phyloP scores from a whole-genome alignment of 495 filamentous ascomycete genomes.

The Tuber indicum region DNA sequence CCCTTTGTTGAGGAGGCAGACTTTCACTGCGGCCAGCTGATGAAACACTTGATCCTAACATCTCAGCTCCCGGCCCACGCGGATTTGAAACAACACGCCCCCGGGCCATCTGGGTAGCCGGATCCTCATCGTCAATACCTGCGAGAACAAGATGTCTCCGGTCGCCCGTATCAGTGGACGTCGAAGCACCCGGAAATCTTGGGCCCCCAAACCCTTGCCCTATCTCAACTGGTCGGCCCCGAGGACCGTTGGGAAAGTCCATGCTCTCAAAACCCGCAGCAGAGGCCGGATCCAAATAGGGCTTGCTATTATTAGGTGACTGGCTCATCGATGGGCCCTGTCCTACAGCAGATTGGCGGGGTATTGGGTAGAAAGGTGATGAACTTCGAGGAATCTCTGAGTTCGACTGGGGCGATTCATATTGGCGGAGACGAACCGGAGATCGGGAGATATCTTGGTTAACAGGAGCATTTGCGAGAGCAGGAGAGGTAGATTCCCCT shows the following conservation, averaged over 20 bases:
- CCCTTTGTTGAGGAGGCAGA: constrained; percentile 39
- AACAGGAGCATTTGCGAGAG: constrained; percentile 27
- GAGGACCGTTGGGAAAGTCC: constrained; percentile 33
- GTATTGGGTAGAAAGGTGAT: constrained; percentile 40
- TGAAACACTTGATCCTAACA: constrained; percentile 35
- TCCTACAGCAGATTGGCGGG: constrained; percentile 38
- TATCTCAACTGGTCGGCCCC: constrained; percentile 36
- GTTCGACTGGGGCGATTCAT: constrained; percentile 37
- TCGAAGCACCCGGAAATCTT: constrained; percentile 10
- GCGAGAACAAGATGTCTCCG: constrained; percentile 34
- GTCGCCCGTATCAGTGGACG: constrained; percentile 13
- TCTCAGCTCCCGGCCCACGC: constrained; percentile 32
- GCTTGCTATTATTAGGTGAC: constrained; percentile 38
- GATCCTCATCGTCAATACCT: constrained; percentile 37
- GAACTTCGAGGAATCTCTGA: constrained; percentile 37
- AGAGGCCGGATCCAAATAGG: constrained; percentile 37
- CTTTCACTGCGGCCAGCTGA: constrained; percentile 39
- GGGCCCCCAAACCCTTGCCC: constrained; percentile 32
- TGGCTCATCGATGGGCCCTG: constrained; percentile 35
- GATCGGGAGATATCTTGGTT: constrained; percentile 40
- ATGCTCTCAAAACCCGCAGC: constrained; percentile 38
- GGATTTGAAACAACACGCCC: constrained; percentile 40
- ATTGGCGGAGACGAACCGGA: constrained; percentile 41
- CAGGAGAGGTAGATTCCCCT: constrained; percentile 38
- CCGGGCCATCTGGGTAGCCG: constrained; percentile 29